phyloP scores from a whole-genome alignment of 257 asterid species.

The Solanum sparsipilum region DNA sequence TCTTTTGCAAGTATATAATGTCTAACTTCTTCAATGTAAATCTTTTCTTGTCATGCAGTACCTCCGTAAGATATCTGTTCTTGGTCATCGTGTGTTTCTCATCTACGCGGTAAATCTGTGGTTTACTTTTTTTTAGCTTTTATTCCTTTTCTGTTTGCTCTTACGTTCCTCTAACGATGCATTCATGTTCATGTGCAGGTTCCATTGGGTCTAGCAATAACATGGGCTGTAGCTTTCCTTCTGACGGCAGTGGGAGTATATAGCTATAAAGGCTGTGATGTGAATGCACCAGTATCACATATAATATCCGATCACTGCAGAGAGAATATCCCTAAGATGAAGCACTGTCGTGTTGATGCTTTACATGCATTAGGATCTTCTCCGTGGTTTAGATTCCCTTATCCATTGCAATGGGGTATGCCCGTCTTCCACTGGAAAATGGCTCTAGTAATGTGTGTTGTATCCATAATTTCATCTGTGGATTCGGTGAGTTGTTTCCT shows the following conservation, averaged over 20 bases:
- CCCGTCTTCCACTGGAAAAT: slow-evolving; percentile 90
- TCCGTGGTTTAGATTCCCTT: slow-evolving; percentile 95
- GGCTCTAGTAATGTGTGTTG: slow-evolving; percentile 95
- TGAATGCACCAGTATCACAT: slow-evolving; percentile 68
- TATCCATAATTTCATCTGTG: slow-evolving; percentile 77
- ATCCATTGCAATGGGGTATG: slow-evolving; percentile 94
- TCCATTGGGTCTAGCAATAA: slow-evolving; percentile 70
- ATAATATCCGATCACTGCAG: slow-evolving; percentile 78
- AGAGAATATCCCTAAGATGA: slow-evolving; percentile 70
- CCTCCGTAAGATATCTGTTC: slow-evolving; percentile 81
- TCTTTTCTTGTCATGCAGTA: slow-evolving; percentile 53
- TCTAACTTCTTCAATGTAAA: background rate
- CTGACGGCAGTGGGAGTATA: slow-evolving; percentile 78
- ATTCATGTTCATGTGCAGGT: slow-evolving; percentile 32
- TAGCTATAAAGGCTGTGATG: slow-evolving; percentile 83
- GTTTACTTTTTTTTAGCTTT: background rate
- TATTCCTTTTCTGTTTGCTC: background rate
- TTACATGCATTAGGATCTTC: slow-evolving; percentile 73
- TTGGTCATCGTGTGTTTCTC: slow-evolving; percentile 89
- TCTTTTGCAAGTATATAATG: background rate
- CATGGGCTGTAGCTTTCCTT: slow-evolving; percentile 81
- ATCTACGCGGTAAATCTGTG: slow-evolving; percentile 62
- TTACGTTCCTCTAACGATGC: background rate
- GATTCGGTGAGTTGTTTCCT: slow-evolving; percentile 72
- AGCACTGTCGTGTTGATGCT: slow-evolving; percentile 76